Evolutionary conservation across 2,329 filamentous ascomycete species (phyloP).

Genomic region (Cercospora canescens): DNA sequence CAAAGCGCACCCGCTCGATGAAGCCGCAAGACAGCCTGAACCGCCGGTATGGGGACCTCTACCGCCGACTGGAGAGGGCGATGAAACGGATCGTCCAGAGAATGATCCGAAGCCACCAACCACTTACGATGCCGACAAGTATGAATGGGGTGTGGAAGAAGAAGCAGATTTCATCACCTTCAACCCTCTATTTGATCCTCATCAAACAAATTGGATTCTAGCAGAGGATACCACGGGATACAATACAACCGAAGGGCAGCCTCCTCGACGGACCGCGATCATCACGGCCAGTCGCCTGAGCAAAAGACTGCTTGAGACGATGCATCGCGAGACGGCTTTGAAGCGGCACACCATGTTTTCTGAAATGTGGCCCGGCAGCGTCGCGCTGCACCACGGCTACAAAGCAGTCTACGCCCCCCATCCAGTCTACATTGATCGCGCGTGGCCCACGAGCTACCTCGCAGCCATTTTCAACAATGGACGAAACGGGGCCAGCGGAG

Average conservation of each 20-base stretch:
- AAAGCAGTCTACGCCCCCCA: conserved; percentile 70
- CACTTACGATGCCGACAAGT: conserved; percentile 56
- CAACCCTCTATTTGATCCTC: conserved; percentile 73
- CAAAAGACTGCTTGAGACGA: conserved; percentile 64
- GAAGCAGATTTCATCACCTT: conserved; percentile 75
- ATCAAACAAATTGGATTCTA: conserved; percentile 72
- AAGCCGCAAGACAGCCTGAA: conserved; percentile 42
- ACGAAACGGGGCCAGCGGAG: conserved; percentile 51
- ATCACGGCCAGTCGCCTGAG: conserved; percentile 71
- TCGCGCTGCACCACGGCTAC: conserved; percentile 72
- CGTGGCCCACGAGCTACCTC: conserved; percentile 56
- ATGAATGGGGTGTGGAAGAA: conserved; percentile 68
- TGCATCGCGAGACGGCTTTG: conserved; percentile 73
- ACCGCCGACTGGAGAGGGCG: conserved; percentile 42
- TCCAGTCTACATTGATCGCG: conserved; percentile 57
- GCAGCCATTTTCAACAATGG: conserved; percentile 59
- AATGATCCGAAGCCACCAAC: conserved; percentile 56
- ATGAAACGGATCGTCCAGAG: conserved; percentile 51
- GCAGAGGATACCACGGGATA: conserved; percentile 71
- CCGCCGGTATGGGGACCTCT: conserved; percentile 53
- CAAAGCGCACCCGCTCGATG: conserved; percentile 43
- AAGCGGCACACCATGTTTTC: conserved; percentile 72
- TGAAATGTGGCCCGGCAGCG: conserved; percentile 74
- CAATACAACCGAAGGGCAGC: conserved; percentile 51
- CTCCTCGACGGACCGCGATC: conserved; percentile 69